Base-by-base conservation (phyloP, 192 early-diverging fungal species). In the Pecoramyces ruminantium region DNA sequence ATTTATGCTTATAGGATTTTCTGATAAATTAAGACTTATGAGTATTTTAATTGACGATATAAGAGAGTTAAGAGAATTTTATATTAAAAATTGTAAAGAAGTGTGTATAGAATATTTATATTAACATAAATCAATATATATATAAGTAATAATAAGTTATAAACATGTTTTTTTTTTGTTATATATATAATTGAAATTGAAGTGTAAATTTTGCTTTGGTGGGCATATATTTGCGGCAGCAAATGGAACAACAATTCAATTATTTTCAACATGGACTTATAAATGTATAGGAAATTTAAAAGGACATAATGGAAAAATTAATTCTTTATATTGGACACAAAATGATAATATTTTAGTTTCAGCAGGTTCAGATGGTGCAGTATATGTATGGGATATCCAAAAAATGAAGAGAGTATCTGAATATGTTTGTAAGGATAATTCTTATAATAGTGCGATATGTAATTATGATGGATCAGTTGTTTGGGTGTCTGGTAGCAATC, bases 11-110 rank as follows among this genome's bases (percentile, higher is more conserved):
- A 89, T 87, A 2, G 90, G 87, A 15, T 91, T 91, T 81, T 80
- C 82, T 25, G 87, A 87, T 30, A 83, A 83, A 28, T 78, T 91
- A 25, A 88, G 87, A 80, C 81, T 91, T 28, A 88, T 91, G 86
- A 87, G 86, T 40, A 85, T 91, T 9, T 80, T 90, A 77, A 85
- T 91, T 78, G 90, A 91, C 80, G 90, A 91, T 77, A 87, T 90
- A 67, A 81, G 87, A 6, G 85, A 85, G 30, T 87, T 83, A 78
- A 89, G 87, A 88, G 87, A 89, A 40, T 80, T 83, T 30, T 82
- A 83, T 34, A 83, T 89, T 30, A 84, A 88, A 16, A 86, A 87
- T 21, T 86, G 87, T 77, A 29, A 84, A 77, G 89, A 89, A 82
- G 89, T 90, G 82, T n/a, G 29, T 28, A 30, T 5, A 79, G 77